Evolutionary conservation across 2,329 filamentous ascomycete genomes (phyloP), one percentile per base, ranked within the genome.

Genomic region (Penicillium sp.): DNA sequence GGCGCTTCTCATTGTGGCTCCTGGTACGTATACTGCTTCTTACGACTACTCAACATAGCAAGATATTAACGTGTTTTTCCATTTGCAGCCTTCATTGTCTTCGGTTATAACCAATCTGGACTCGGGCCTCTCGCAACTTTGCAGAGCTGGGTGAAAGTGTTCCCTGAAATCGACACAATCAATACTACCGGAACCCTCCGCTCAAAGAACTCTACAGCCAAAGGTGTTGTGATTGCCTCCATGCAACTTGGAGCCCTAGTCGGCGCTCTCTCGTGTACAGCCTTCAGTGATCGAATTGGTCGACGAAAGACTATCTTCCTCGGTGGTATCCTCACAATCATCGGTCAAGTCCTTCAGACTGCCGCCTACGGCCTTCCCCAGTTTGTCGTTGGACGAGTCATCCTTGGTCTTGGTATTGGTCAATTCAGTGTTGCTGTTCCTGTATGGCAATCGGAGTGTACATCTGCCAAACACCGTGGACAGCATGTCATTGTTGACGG

Each of bases 341-440:
- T 83, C 42, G 82, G 80, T 20, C 76, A 77, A 43, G 68, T 75
- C 34, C 72, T 83, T 17, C 79, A 83, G 64, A 72, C 71, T 20
- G 72, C 79, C 6, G 73, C 81, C 5, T 82, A 78, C 63, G 55
- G 63, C 2, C 71, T 82, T n/a, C 65, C 75, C 1, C 81, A 83
- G 58, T 76, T 84, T 54, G 78, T 83, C 49, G 74, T 81, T 31
- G 80, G 79, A 6, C 76, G 82, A 54, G 57, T 84, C 17, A 72
- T 84, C n/a, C 78, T 80, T 12, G 82, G 82, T 28, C 66, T 82
- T 50, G 82, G 81, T 7, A 81, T 82, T 52, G 77, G 80, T 15
- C 69, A 82, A 61, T 79, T 79, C 52, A 81, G 78, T 4, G 78
- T 76, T 2, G 80, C 79, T 1, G 79, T 82, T 1, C 80, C 81